Percentiles rank a stretch among this genome's conserved stretches.
These are phyloP conservation scores for Pisolithus sp. DNA, from an alignment of 768 basidiomycete genomes.

Conservation along the genomic window DNA sequence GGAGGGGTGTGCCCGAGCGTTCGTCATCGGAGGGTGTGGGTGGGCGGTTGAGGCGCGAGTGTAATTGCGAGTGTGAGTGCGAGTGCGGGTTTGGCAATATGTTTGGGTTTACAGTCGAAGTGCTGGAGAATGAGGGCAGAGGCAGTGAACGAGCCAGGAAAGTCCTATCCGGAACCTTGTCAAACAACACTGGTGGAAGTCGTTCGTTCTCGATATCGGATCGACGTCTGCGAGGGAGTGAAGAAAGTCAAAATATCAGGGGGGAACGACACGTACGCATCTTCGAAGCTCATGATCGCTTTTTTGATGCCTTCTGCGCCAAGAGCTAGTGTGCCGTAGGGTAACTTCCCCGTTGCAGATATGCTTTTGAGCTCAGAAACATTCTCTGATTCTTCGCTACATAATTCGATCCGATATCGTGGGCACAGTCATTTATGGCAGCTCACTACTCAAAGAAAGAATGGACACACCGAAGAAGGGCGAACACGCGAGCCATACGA, in stretches of 20 bases:
- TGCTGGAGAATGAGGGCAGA: not conserved
- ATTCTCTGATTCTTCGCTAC: conserved; percentile 58
- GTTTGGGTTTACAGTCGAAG: too few species aligned
- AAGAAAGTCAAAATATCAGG: too few species aligned
- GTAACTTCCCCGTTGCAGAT: conserved; percentile 42
- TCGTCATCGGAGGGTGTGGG: conserved; percentile 31
- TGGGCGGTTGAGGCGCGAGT: conserved; percentile 1
- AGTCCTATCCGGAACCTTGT: conserved; percentile 19
- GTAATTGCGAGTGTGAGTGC: too few species aligned
- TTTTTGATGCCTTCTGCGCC: conserved; percentile 71
- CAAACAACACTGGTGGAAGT: conserved; percentile 14
- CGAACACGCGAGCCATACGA: conserved; percentile 61
- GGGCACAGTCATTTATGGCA: not conserved
- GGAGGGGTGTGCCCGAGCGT: conserved; percentile 17
- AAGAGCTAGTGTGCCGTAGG: conserved; percentile 49
- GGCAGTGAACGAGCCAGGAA: not conserved
- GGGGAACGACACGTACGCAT: conserved; percentile 44
- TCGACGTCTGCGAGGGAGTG: conserved; percentile 9
- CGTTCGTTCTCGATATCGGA: conserved; percentile 26
- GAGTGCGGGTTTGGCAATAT: too few species aligned
- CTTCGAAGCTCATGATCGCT: conserved; percentile 60
- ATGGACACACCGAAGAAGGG: conserved; percentile 49
- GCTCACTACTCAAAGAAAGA: not conserved
- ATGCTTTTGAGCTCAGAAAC: conserved; percentile 68
- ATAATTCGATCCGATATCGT: not conserved